phyloP scores from a whole-genome alignment of 2,329 filamentous ascomycete species.

The Pestalotiopsis sp. region DNA sequence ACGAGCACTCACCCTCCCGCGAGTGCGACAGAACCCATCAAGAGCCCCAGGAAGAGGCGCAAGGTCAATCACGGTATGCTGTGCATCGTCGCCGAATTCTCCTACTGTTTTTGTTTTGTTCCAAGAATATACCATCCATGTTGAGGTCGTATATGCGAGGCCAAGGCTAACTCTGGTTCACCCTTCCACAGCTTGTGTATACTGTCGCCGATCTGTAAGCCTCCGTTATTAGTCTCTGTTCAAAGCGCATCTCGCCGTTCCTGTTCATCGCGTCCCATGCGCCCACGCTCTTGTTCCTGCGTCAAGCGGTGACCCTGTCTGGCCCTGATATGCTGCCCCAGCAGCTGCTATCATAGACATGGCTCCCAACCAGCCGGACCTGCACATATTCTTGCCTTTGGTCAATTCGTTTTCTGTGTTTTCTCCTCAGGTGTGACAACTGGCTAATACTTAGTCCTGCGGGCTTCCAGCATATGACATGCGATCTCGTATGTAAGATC shows the following conservation, averaged over 20 bases:
- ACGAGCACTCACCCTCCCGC: slow-evolving; percentile 1
- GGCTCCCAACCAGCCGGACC: slow-evolving; percentile 8
- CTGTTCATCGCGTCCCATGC: slow-evolving; percentile 31
- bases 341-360: slow-evolving; percentile 7
- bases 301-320: slow-evolving; percentile 20
- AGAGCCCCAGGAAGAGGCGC: slow-evolving; percentile 80
- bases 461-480: slow-evolving; percentile 79
- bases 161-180: slow-evolving; percentile 37
- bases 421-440: slow-evolving; percentile 21
- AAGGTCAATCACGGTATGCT: slow-evolving; percentile 86
- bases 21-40: slow-evolving; percentile 33
- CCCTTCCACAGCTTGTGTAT: slow-evolving; percentile 74
- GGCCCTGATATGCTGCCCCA: slow-evolving; percentile 15
- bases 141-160: slow-evolving; percentile 22
- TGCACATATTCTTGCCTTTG: slow-evolving; percentile 11
- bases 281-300: slow-evolving; percentile 26
- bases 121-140: slow-evolving; percentile 13
- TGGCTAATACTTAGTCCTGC: slow-evolving; percentile 48
- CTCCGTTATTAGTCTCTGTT: slow-evolving; percentile 24
- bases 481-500: slow-evolving; percentile 75
- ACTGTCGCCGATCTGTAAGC: slow-evolving; percentile 89
- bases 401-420: slow-evolving; percentile 2
- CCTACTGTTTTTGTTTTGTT: slow-evolving; percentile 13
- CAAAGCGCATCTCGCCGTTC: slow-evolving; percentile 25
- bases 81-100: slow-evolving; percentile 24